Evolutionary conservation across 306 rosid species (phyloP).

Genomic region (Cercis canadensis): DNA sequence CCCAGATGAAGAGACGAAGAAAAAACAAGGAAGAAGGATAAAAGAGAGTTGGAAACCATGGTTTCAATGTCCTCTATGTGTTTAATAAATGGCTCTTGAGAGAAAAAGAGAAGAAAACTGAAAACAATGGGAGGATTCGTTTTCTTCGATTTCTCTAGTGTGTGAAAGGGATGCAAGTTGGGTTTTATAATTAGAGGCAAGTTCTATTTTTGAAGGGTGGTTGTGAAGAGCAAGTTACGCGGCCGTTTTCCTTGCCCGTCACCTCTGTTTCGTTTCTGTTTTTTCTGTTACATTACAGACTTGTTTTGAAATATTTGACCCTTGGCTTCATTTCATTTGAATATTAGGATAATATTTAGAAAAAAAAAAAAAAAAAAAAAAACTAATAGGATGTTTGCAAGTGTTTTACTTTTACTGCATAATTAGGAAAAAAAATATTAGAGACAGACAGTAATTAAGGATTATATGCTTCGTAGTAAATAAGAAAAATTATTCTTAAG

Average conservation of each 20-base stretch:
- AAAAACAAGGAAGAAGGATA: constrained; percentile 24
- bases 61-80: background rate
- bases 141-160: background rate
- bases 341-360: too few relatives aligned
- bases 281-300: background rate
- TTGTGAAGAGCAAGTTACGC: constrained; percentile 29
- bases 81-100: background rate
- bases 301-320: too few relatives aligned
- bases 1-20: constrained; percentile 30
- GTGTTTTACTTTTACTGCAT: too few relatives aligned
- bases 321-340: too few relatives aligned
- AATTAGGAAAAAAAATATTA: too few relatives aligned
- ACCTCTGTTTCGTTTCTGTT: background rate
- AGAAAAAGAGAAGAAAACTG: background rate
- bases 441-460: too few relatives aligned
- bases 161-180: constrained; percentile 12
- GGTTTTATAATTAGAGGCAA: constrained; percentile 25
- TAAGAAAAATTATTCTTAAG: too few relatives aligned
- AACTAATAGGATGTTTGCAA: too few relatives aligned
- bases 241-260: too few relatives aligned
- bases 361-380: too few relatives aligned
- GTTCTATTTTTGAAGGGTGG: constrained; percentile 44
- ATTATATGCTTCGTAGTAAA: too few relatives aligned
- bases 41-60: constrained; percentile 28
- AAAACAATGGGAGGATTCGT: background rate